Base-by-base conservation (phyloP, 2,329 filamentous ascomycete genomes). In the Chaetomiaceae sp. region DNA sequence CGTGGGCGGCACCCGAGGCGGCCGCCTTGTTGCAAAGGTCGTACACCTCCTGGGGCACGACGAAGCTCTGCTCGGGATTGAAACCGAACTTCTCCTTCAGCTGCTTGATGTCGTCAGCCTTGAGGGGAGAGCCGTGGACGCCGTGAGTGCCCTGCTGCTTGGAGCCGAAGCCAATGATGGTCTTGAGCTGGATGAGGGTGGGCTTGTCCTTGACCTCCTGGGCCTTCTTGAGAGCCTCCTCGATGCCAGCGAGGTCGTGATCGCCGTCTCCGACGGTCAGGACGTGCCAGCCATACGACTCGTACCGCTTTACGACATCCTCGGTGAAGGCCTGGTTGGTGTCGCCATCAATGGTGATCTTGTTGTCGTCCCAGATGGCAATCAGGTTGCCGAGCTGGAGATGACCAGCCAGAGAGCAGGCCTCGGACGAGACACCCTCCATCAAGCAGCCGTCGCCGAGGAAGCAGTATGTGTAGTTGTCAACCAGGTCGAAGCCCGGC, bases 351-450 rank as follows among this genome's bases (percentile, higher is more conserved):
- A 85, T 85, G 66, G 81, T 95, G 70, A 99, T 97, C 74, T 96
- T 88, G 84, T 99, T 99, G 81, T 99, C 94, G 70, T 99, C 94
- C 75, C 92, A 99, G 75, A 99, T 82, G 74, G 83, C 85, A 75
- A 97, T 97, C 68, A 99, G 80, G 82, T 97, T 99, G 71, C 92
- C 94, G 61, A 99, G 85, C 82, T 97, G 88, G 73, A 97, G 82
- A 79, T 99, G 94, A 69, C 94, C 94, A 64, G 94, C 94, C 64
- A 90, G 81, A 57, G 90, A 96, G 64, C 81, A 89, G 67, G 94
- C 92, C 80, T 99, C 94, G 69, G 84, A 83, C 63, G 94, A 90
- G 77, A 99, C 82, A 81, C 94, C 94, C 81, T 99, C 94, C 91
- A 95, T 95, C 75, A 95, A 83, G 76, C 94, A 99, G 63, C 94